Evolutionary conservation across 208 protist genomes (phyloP).

Genomic region (Trypanosoma caninum): DNA sequence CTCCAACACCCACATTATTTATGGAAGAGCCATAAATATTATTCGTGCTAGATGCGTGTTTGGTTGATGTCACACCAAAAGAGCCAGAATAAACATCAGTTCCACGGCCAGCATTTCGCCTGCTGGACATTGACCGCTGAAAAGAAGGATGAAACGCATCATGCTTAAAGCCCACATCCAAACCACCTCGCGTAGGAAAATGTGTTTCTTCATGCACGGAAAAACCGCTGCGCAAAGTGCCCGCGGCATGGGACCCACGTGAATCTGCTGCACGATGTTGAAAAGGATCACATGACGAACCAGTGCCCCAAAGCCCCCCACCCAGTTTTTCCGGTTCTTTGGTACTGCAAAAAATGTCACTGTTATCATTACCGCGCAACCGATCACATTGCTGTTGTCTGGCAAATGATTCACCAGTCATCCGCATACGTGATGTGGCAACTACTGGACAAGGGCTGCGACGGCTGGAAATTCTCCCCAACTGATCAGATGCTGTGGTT

Average conservation of each 20-base stretch:
- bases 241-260: conserved; percentile 16
- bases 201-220: conserved; percentile 5
- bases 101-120: not conserved
- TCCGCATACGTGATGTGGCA: not conserved
- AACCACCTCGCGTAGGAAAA: not conserved
- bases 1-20: not conserved
- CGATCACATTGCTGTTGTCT: conserved; percentile 13
- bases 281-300: not conserved
- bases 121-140: not conserved
- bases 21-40: not conserved
- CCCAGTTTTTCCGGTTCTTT: not conserved
- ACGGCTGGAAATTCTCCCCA: conserved; percentile 9
- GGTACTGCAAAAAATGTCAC: not conserved
- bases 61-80: not conserved
- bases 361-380: conserved; percentile 19
- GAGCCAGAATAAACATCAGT: not conserved
- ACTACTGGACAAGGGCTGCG: conserved; percentile 1
- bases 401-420: not conserved
- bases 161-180: not conserved
- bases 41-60: not conserved
- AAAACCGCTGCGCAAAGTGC: conserved; percentile 17
- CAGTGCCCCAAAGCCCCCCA: conserved; percentile 13
- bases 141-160: conserved; percentile 6
- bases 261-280: not conserved
- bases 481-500: conserved; percentile 18